Conservation (phyloP, 768 basidiomycete species). For the Rhizopogon vesiculosus region DNA sequence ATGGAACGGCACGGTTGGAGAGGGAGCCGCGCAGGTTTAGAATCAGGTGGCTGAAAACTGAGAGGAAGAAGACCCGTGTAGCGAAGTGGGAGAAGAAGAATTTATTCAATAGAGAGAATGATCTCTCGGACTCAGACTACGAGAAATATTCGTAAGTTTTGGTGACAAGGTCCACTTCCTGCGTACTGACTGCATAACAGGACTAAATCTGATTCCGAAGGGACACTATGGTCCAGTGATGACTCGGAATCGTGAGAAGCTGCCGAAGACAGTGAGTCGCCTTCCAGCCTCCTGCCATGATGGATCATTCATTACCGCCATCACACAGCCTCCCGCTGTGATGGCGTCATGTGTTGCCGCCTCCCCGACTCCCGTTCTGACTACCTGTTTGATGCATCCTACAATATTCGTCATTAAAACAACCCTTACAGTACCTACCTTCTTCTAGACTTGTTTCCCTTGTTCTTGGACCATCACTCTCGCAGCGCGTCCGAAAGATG, state of each 20-base stretch:
- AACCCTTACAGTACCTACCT: too few species aligned
- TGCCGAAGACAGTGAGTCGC: too few species aligned
- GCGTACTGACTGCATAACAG: background rate
- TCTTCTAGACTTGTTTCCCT: too few species aligned
- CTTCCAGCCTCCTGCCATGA: too few species aligned
- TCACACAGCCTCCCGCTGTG: too few species aligned
- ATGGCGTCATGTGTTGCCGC: too few species aligned
- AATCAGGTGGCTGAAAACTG: slow-evolving; percentile 19
- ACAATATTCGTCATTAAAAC: too few species aligned
- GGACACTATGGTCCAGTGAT: slow-evolving; percentile 3
- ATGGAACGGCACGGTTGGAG: slow-evolving; percentile 23
- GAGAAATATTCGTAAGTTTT: slow-evolving; percentile 19
- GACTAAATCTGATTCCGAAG: slow-evolving; percentile 3
- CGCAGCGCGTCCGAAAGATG: too few species aligned
- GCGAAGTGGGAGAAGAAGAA: slow-evolving; percentile 17
- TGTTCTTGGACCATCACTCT: too few species aligned
- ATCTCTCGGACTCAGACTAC: slow-evolving; percentile 13
- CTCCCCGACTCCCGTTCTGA: too few species aligned
- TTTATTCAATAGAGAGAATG: slow-evolving; percentile 4
- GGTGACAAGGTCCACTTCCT: background rate
- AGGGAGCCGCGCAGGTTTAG: slow-evolving; percentile 17
- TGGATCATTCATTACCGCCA: background rate
- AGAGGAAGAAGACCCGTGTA: slow-evolving; percentile 14
- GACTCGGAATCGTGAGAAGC: background rate
- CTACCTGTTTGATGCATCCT: too few species aligned